phyloP scores from a whole-genome alignment of 768 basidiomycete genomes.

The Mycena venus region DNA sequence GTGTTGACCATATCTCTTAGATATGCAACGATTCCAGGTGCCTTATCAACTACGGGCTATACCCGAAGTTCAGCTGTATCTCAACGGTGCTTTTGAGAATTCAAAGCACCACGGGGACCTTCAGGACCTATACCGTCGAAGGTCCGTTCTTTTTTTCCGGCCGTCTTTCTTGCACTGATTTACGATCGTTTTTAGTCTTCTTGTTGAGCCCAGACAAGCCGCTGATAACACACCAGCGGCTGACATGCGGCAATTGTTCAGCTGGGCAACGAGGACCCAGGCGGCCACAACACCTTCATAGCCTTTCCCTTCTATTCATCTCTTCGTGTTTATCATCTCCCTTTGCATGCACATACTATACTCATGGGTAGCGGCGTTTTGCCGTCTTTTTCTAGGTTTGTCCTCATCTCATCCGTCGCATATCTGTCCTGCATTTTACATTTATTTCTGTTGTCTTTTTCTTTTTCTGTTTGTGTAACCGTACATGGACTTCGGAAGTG shows the following conservation, averaged over 20 bases:
- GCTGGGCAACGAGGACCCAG: conserved; percentile 79
- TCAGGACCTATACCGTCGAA: conserved; percentile 88
- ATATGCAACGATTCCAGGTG: conserved; percentile 94
- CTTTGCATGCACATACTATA: conserved; percentile 30
- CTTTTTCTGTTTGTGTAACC: conserved; percentile 50
- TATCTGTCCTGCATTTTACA: conserved; percentile 39
- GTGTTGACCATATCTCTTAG: conserved; percentile 48
- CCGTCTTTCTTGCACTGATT: conserved; percentile 24
- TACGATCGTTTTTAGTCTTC: conserved; percentile 60
- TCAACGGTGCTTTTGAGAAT: conserved; percentile 80
- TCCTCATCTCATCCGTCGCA: conserved; percentile 31
- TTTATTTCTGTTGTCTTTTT: conserved; percentile 43
- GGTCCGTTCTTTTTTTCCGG: conserved; percentile 59
- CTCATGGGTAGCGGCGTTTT: conserved; percentile 5
- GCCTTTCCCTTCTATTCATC: conserved; percentile 41
- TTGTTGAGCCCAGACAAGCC: conserved; percentile 87
- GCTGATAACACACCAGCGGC: conserved; percentile 74
- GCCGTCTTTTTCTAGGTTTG: conserved; percentile 22
- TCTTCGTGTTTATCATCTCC: conserved; percentile 26
- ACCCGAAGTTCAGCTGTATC: conserved; percentile 87
- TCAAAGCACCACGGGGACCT: conserved; percentile 85
- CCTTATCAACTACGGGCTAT: conserved; percentile 90
- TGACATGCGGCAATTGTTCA: conserved; percentile 85
- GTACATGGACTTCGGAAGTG: conserved; percentile 29
- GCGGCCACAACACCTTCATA: conserved; percentile 44